These are phyloP conservation scores for Epichloe bromicola DNA, from an alignment of 2,329 filamentous ascomycete genomes.

Conservation along the genomic window DNA sequence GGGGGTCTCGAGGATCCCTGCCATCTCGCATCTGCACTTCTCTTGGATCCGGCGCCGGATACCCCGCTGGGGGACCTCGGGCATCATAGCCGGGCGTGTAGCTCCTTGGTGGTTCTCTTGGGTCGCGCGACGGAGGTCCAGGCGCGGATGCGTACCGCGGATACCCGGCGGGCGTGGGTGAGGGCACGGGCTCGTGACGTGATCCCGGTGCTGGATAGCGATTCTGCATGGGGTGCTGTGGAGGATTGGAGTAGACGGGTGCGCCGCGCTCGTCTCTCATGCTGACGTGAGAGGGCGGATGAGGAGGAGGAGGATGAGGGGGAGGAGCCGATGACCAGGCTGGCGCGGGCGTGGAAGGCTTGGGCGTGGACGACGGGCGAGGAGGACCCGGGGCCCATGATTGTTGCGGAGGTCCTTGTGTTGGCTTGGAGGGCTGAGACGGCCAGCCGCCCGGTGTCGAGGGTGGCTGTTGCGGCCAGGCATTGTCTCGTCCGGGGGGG, in stretches of 20 bases:
- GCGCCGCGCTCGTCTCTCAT: slow-evolving; percentile 27
- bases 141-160: slow-evolving; percentile 31
- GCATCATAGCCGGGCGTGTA: slow-evolving; percentile 35
- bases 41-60: slow-evolving; percentile 19
- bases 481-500: slow-evolving; percentile 20
- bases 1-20: slow-evolving; percentile 12
- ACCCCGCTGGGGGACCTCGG: slow-evolving; percentile 26
- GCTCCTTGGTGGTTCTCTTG: slow-evolving; percentile 28
- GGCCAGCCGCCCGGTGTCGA: slow-evolving; percentile 15
- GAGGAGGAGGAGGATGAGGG: slow-evolving; percentile 19
- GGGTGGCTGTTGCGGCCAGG: slow-evolving; percentile 18
- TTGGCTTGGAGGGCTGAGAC: slow-evolving; percentile 18
- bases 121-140: slow-evolving; percentile 28
- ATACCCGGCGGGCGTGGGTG: slow-evolving; percentile 27
- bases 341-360: slow-evolving; percentile 21
- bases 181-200: slow-evolving; percentile 28
- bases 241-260: slow-evolving; percentile 20
- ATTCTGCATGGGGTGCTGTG: slow-evolving; percentile 24
- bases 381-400: slow-evolving; percentile 17
- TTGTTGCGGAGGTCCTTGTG: slow-evolving; percentile 21
- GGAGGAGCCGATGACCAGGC: slow-evolving; percentile 21
- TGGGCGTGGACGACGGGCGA: slow-evolving; percentile 17
- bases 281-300: slow-evolving; percentile 21
- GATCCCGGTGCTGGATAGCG: slow-evolving; percentile 26
- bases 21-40: slow-evolving; percentile 20